A percentile compares a stretch with the other conserved stretches of the same genome.
These are phyloP conservation scores for slime mould (Dictyostelium discoideum) DNA, from an alignment of 78 protist species.

Conservation along the genomic window dicty_2.7 NC_007089.4:3224001-3224500, in stretches of 20 bases:
- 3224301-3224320: constrained; percentile 30
- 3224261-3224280: neutral
- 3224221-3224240: constrained; percentile 4
- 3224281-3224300: constrained; percentile 7
- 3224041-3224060: no score
- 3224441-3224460: constrained; percentile 66
- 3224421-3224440: constrained; percentile 62
- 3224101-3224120: no score
- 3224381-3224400: neutral
- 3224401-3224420: constrained; percentile 63
- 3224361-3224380: constrained; percentile 28
- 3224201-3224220: constrained; percentile 31
- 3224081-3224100: no score
- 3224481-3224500: constrained; percentile 53
- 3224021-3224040: no score
- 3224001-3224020: no score
- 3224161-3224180: neutral
- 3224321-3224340: constrained; percentile 44
- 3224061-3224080: no score
- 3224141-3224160: no score
- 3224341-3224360: constrained; percentile 43
- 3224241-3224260: neutral
- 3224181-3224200: constrained; percentile 42
- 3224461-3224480: constrained; percentile 25
- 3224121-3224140: no score